phyloP scores from a whole-genome alignment of 768 basidiomycete genomes.

The Brasilioporus rufonigricans region DNA sequence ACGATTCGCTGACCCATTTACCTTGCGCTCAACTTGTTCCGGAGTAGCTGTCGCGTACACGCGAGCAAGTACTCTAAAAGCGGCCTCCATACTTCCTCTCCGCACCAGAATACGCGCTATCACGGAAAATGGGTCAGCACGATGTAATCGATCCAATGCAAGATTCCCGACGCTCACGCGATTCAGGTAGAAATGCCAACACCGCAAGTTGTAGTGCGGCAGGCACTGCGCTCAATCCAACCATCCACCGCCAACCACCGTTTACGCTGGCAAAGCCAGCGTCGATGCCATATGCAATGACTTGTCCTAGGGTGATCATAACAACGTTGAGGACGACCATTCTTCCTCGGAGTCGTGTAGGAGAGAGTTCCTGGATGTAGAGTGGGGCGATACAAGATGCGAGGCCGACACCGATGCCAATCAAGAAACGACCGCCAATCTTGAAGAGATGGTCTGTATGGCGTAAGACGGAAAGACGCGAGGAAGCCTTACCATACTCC shows the following conservation, averaged over 20 bases:
- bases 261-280: constrained; percentile 58
- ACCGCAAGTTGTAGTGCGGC: constrained; percentile 60
- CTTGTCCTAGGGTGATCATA: constrained; percentile 78
- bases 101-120: constrained; percentile 65
- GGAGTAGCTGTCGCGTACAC: constrained; percentile 68
- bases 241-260: constrained; percentile 83
- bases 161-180: constrained; percentile 47
- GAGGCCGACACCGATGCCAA: constrained; percentile 71
- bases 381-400: constrained; percentile 78
- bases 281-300: constrained; percentile 73
- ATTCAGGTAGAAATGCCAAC: constrained; percentile 71
- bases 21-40: constrained; percentile 67
- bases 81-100: constrained; percentile 47
- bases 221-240: constrained; percentile 70
- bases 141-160: background rate
- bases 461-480: background rate
- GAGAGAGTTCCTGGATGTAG: constrained; percentile 82
- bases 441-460: constrained; percentile 19
- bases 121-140: background rate
- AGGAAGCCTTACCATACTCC: constrained; percentile 54
- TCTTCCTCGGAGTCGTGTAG: constrained; percentile 67
- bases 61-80: constrained; percentile 54
- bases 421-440: constrained; percentile 72
- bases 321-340: constrained; percentile 84
- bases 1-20: constrained; percentile 14